Base-by-base conservation (phyloP, 495 filamentous ascomycete genomes). In the Xylaria castorea region DNA sequence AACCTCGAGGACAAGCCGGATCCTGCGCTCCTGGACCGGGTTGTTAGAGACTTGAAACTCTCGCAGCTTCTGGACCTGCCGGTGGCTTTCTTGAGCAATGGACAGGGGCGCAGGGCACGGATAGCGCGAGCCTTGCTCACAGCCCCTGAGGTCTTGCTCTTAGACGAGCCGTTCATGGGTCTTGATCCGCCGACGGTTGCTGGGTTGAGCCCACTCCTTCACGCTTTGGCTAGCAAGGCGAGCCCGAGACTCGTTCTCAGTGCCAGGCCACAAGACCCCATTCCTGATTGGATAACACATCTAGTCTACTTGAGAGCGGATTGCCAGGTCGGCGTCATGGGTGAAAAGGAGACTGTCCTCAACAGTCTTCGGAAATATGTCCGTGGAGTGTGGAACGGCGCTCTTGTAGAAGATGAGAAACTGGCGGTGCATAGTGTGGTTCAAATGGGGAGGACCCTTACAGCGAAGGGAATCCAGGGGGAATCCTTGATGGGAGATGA, bases 101-200 rank as follows among this genome's bases (percentile, higher is more conserved):
- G 96, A 3, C 96, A 98, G 81, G 94, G 90, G 5, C 85, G 95
- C 73, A 86, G 96, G 51, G 93, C 96, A 3, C 88, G 92, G 73
- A 97, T 99, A 73, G 96, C 94, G 0, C 92, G 92, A 75, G 94
- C 94, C 2, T 80, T 99, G 53, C 83, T 98, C 74, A 89, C 83
- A 48, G 87, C 87, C 68, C 95, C 96, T 0, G 92, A 95, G 81
- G 84, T 97, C 14, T 75, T 99, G 38, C 84, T 98, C 46, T 84
- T 98, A 14, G 96, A 99, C 82, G 96, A 97, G 76, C 94, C 96
- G 18, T 98, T 99, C 79, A 97, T 99, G 93, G 96, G 96, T 11
- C 84, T 99, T 44, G 96, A 99, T 78, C 96, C 96, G 30, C 88
- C 89, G 27, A 94, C 94, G 3, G 85, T 91, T 12, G 83, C 83